These are phyloP conservation scores for Polygonum maritimum DNA, from an alignment of 148 eudicot genomes.

Conservation along the genomic window DNA sequence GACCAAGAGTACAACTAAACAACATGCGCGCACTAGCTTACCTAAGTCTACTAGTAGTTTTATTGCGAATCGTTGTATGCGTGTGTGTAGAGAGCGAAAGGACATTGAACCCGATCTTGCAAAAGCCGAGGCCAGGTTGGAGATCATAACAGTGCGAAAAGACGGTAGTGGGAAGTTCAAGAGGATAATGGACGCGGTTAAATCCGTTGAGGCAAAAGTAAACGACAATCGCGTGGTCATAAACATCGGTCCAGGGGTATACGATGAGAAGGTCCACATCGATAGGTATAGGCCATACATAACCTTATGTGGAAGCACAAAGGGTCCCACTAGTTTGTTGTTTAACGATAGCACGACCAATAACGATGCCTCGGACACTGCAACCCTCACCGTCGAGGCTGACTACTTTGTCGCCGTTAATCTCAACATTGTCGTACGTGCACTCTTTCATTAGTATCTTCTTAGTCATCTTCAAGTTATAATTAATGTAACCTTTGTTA, in stretches of 20 bases:
- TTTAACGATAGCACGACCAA: slow-evolving; percentile 42
- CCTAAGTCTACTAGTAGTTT: neutral
- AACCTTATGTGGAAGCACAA: slow-evolving; percentile 48
- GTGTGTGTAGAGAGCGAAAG: slow-evolving; percentile 14
- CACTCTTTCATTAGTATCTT: slow-evolving; percentile 3
- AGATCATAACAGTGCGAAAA: slow-evolving; percentile 31
- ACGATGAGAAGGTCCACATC: slow-evolving; percentile 44
- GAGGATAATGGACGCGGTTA: slow-evolving; percentile 46
- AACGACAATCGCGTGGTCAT: slow-evolving; percentile 43
- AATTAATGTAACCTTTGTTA: neutral
- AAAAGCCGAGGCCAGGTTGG: slow-evolving; percentile 30
- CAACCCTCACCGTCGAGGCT: slow-evolving; percentile 44
- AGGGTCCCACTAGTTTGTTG: slow-evolving; percentile 30
- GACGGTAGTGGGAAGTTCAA: slow-evolving; percentile 56
- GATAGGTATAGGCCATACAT: slow-evolving; percentile 37
- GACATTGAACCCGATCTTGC: slow-evolving; percentile 34
- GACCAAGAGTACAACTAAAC: neutral
- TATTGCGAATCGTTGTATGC: neutral
- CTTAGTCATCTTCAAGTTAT: neutral
- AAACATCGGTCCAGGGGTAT: slow-evolving; percentile 50
- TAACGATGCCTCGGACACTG: slow-evolving; percentile 50
- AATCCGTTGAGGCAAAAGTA: slow-evolving; percentile 27
- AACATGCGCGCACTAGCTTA: too few species aligned
- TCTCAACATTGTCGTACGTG: slow-evolving; percentile 30
- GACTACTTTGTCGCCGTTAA: slow-evolving; percentile 55